Conservation (phyloP, 805 yeast genomes). For the Starmerella apis region DNA sequence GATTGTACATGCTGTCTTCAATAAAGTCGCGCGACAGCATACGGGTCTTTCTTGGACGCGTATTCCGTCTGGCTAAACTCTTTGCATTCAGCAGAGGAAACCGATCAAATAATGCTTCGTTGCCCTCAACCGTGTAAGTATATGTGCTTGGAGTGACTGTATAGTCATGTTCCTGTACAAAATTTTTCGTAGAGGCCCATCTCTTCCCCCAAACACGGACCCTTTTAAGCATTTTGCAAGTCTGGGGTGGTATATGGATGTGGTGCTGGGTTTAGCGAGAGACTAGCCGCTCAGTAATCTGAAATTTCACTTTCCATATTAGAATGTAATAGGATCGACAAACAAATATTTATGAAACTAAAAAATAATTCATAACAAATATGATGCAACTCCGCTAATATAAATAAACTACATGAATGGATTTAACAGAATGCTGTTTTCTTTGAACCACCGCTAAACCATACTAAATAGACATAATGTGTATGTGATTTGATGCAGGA, state of each 20-base stretch:
- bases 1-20: constrained; percentile 75
- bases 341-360: no score
- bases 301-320: not conserved
- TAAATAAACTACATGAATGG: no score
- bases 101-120: constrained; percentile 34
- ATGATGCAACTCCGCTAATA: no score
- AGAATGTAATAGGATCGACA: no score
- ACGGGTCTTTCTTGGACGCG: constrained; percentile 51
- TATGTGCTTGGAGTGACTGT: constrained; percentile 32
- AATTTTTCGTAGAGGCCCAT: constrained; percentile 7
- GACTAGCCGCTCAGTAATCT: not conserved
- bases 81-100: constrained; percentile 38
- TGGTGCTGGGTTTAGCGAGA: no score
- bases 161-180: constrained; percentile 30
- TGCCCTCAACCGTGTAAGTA: constrained; percentile 30
- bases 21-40: constrained; percentile 74
- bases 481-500: no score
- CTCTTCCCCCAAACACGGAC: not conserved
- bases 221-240: not conserved
- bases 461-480: no score
- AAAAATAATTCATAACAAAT: no score
- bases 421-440: no score
- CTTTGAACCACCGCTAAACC: no score
- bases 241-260: not conserved
- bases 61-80: constrained; percentile 31